Evolutionary conservation across 495 filamentous ascomycete species (phyloP), one percentile per base, ranked within the genome.

Genomic region (Penicillium argentinense): DNA sequence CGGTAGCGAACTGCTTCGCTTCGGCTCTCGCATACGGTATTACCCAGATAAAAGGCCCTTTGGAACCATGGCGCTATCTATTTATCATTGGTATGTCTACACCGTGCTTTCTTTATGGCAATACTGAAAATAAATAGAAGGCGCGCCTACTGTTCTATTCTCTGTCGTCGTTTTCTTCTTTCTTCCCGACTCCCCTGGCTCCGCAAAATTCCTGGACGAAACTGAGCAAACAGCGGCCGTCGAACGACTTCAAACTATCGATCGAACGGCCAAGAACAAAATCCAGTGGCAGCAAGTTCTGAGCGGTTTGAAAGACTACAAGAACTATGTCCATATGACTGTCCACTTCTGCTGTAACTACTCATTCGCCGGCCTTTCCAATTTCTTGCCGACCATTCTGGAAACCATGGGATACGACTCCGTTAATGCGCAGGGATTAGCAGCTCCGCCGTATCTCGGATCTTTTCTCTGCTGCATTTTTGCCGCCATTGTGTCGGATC

Each of bases 1-100:
- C 88, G 1, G 62, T 90, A 5, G 87, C 88, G 9, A 89, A 81
- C 17, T 83, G 80, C 24, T 89, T 91, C 57, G 85, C 87, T 0
- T 83, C 85, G 24, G 82, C 83, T 17, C 68, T 92, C 7, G 87
- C 88, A 1, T 91, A 85, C 46, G 86, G 79, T 12, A 89, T 93
- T 39, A 88, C 84, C 0, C 60, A 59, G 13, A 63, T 63, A 28
- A 46, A 46, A 14, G 47, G 56, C 22, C 55, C 53, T 19, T 32
- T 61, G 1, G 52, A 51, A 16, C 49, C 59, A 19, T 66, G 63
- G 63, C 40, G 59, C 16, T 59, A 52, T 37, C 42, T 66, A 2
- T 66, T 66, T 40, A 60, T 66, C 13, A 63, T 63, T 26, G 62
- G 62, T 59, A 32, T 44, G 48, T 28, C 12, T 17, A 14, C 27